Conservation (phyloP, 352 stramenopile species). For the Globisporangium radiosum region DNA sequence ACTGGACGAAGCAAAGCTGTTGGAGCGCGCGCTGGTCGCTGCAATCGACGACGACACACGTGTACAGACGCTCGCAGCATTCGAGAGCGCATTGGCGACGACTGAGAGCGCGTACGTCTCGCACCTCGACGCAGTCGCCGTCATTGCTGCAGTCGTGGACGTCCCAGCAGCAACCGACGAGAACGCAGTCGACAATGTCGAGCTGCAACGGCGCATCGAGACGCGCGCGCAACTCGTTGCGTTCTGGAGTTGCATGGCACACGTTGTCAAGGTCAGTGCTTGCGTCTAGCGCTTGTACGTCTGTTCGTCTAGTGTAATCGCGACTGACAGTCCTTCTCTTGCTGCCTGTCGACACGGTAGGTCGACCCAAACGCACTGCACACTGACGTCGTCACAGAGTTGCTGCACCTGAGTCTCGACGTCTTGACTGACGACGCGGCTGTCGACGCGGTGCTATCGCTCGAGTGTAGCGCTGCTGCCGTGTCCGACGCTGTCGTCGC, state of each 20-base stretch:
- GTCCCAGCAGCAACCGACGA: neutral
- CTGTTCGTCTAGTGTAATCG: too few relatives aligned
- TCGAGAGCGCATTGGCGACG: slow-evolving; percentile 3
- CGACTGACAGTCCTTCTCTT: too few relatives aligned
- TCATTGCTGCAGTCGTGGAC: neutral
- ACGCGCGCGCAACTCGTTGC: slow-evolving; percentile 7
- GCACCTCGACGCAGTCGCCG: slow-evolving; percentile 2
- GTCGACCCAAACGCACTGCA: slow-evolving; percentile 25
- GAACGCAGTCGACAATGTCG: slow-evolving; percentile 2
- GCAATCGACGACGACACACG: slow-evolving; percentile 11
- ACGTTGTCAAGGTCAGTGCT: slow-evolving; percentile 5
- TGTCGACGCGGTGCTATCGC: slow-evolving; percentile 8
- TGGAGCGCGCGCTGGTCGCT: slow-evolving; percentile 30
- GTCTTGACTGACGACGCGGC: slow-evolving; percentile 13
- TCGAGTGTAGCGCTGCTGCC: slow-evolving; percentile 13
- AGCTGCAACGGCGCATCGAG: slow-evolving; percentile 3
- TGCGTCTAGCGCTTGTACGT: neutral
- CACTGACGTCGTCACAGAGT: slow-evolving; percentile 26
- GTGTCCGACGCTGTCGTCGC: slow-evolving; percentile 20
- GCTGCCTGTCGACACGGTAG: neutral
- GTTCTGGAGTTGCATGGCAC: slow-evolving; percentile 13
- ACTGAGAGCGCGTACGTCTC: slow-evolving; percentile 3
- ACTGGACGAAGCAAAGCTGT: slow-evolving; percentile 44
- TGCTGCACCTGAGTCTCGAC: slow-evolving; percentile 34
- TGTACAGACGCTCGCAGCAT: slow-evolving; percentile 3